Base-by-base conservation (phyloP, 2,329 filamentous ascomycete species). In the Penicillium sp. region DNA sequence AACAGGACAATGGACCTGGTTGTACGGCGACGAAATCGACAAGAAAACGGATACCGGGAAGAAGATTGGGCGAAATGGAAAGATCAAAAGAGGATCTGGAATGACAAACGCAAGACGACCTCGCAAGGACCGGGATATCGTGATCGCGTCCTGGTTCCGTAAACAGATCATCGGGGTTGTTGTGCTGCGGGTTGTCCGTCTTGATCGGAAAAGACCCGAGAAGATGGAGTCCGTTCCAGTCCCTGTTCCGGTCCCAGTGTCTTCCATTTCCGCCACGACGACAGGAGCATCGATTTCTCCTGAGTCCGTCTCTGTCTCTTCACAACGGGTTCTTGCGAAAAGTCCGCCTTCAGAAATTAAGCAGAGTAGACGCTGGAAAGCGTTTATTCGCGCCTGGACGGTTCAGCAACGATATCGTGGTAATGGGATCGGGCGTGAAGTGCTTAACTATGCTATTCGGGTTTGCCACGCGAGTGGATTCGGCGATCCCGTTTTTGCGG, bases 371-470 rank as follows among this genome's bases (percentile, higher is more conserved):
- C 28, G 18, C 7, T n/a, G 35, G 14, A 20, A 38, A 4, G 28
- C 35, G 2, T 35, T 87, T 32, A 81, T 95, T 40, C 77, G 84
- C 17, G 87, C 84, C 1, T 95, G 88, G 87, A 90, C 86, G 2
- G 85, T 87, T 1, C 73, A 74, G 56, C 65, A 80, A 34, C 71
- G 73, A 50, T 87, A 86, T 60, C 75, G 88, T 16, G 71, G 76
- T 20, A 77, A 78, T 45, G 86, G 87, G 0, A 70, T 93, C 15
- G 88, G 87, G 2, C 73, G 69, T 27, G 81, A 80, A 20, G 65
- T 95, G 53, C 69, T 95, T 32, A 76, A 82, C 50, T 82, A 85
- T 51, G 85, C 84, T 1, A 79, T 89, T 2, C 72, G 73, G 39
- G 61, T 82, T 37, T 82, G 83, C 42, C 75, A 76, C 51, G 79